A percentile compares a stretch with the other conserved stretches of the same genome.
Evolutionary conservation across 2,329 filamentous ascomycete species (phyloP).

Genomic region (Colletotrichum camelliae): DNA sequence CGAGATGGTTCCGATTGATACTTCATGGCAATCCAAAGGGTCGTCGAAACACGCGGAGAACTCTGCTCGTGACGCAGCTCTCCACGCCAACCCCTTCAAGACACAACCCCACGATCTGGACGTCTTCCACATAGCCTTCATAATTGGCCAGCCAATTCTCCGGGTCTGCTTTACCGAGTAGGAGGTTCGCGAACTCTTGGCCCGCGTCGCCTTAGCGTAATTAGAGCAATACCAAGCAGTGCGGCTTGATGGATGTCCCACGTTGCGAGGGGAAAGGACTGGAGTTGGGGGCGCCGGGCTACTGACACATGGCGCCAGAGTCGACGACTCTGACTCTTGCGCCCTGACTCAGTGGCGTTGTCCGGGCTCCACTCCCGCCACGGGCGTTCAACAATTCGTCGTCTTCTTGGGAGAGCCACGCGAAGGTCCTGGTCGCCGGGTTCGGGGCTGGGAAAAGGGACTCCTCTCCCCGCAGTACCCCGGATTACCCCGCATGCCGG

Average conservation of each 20-base stretch:
- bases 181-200: background rate
- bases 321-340: slow-evolving; percentile 8
- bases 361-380: background rate
- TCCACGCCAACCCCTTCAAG: background rate
- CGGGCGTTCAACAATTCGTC: background rate
- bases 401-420: background rate
- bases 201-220: background rate
- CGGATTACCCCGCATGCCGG: background rate
- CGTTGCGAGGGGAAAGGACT: background rate
- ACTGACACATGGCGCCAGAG: slow-evolving; percentile 6
- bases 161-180: background rate
- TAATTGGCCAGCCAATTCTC: background rate
- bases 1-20: background rate
- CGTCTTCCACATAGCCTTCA: background rate
- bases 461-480: slow-evolving; percentile 9
- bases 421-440: background rate
- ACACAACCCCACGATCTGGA: background rate
- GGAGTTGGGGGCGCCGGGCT: background rate
- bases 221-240: background rate
- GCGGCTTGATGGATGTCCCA: background rate
- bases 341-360: slow-evolving; percentile 7
- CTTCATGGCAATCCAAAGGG: background rate
- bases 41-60: background rate
- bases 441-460: background rate
- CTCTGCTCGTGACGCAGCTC: background rate